Conservation (phyloP, 768 basidiomycete species). For the Leccinum incarnatum region DNA sequence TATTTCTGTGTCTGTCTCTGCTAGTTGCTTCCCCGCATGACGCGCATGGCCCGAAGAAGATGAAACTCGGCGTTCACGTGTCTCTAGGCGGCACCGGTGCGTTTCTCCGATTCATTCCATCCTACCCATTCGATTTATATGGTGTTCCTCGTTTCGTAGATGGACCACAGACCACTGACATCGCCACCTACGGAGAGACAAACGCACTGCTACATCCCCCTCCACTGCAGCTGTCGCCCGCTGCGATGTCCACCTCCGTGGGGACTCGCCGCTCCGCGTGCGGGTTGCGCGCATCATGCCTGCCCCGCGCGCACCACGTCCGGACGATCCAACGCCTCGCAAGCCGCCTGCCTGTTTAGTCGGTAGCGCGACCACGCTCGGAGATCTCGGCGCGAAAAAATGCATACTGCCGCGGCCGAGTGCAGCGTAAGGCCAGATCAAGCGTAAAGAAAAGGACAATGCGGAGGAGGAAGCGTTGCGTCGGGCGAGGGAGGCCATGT, state of each 20-base stretch:
- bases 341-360: constrained; percentile 47
- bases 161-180: too few relatives aligned
- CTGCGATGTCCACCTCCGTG: constrained; percentile 20
- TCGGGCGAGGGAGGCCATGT: constrained; percentile 38
- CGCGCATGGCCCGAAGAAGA: constrained; percentile 28
- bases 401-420: constrained; percentile 19
- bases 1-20: constrained; percentile 64
- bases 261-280: constrained; percentile 34
- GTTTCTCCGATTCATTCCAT: background rate
- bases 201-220: constrained; percentile 11
- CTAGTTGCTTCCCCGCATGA: constrained; percentile 26
- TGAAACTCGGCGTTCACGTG: constrained; percentile 60
- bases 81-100: constrained; percentile 67
- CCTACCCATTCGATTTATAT: background rate
- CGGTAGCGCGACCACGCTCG: constrained; percentile 2
- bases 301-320: constrained; percentile 48
- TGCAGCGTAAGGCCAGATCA: constrained; percentile 6
- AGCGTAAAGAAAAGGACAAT: constrained; percentile 14
- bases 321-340: constrained; percentile 79
- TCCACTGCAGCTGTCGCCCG: constrained; percentile 6
- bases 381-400: constrained; percentile 20
- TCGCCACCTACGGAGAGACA: background rate
- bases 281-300: constrained; percentile 59
- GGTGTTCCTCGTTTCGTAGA: background rate
- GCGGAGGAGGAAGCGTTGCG: constrained; percentile 33